Evolutionary conservation across 768 basidiomycete genomes (phyloP).

Genomic region (Termitomyces sp.): DNA sequence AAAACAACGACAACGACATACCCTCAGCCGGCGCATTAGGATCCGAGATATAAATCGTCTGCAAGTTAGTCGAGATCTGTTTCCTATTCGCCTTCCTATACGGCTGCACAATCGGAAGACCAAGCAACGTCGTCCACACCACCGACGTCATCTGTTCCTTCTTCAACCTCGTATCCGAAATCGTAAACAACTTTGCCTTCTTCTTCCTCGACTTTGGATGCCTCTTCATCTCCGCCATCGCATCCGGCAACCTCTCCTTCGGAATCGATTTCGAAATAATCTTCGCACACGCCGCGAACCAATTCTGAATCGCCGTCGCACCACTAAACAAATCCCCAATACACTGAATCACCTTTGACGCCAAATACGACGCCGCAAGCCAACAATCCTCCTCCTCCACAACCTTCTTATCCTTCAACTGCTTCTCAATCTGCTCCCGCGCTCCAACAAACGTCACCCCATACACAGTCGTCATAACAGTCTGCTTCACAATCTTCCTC

Average conservation of each 20-base stretch:
- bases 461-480: conserved; percentile 98
- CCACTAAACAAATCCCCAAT: conserved; percentile 95
- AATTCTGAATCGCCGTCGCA: conserved; percentile 86
- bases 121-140: conserved; percentile 96
- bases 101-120: conserved; percentile 93
- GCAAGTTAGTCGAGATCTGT: conserved; percentile 81
- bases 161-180: conserved; percentile 42
- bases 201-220: background rate
- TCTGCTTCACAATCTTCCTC: conserved; percentile 97
- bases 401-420: conserved; percentile 74
- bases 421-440: conserved; percentile 89
- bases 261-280: conserved; percentile 88
- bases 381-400: conserved; percentile 74
- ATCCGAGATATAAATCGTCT: conserved; percentile 88
- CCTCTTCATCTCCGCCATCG: conserved; percentile 25
- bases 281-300: conserved; percentile 81
- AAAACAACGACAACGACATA: conserved; percentile 21
- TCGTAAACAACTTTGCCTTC: conserved; percentile 14
- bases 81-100: conserved; percentile 82
- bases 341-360: conserved; percentile 70
- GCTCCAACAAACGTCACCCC: conserved; percentile 97
- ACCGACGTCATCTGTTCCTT: conserved; percentile 95
- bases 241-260: conserved; percentile 54
- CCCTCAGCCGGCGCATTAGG: conserved; percentile 73
- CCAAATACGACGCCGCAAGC: conserved; percentile 73